Evolutionary conservation across 805 yeast genomes (phyloP).

Genomic region (Cyberlindnera subsufficiens): DNA sequence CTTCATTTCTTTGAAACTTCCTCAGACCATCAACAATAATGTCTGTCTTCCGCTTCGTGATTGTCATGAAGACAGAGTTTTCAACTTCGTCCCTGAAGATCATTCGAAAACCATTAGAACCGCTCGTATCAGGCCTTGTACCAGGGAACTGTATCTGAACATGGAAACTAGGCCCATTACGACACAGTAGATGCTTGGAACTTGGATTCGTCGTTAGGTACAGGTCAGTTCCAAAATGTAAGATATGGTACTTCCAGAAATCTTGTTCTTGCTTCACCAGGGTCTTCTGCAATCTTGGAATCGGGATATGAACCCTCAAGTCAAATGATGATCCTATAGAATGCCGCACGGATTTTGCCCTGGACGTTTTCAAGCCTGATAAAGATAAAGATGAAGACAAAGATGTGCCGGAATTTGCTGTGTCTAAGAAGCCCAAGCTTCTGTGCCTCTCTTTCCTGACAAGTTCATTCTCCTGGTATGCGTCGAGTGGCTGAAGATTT

Average conservation of each 20-base stretch:
- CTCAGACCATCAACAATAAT: slow-evolving; percentile 10
- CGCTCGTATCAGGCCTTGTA: slow-evolving; percentile 1
- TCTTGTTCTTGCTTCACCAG: slow-evolving; percentile 2
- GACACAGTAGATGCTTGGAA: slow-evolving; percentile 47
- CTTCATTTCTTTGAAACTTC: slow-evolving; percentile 5
- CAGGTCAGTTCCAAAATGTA: slow-evolving; percentile 43
- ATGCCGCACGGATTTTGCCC: slow-evolving; percentile 1
- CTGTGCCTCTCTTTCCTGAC: background rate
- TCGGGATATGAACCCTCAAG: background rate
- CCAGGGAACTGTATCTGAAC: slow-evolving; percentile 26
- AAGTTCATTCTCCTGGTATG: slow-evolving; percentile 3
- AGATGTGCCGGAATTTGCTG: too few relatives aligned
- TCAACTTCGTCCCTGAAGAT: slow-evolving; percentile 20
- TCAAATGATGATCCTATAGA: slow-evolving; percentile 10
- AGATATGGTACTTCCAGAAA: slow-evolving; percentile 50
- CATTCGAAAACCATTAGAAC: slow-evolving; percentile 27
- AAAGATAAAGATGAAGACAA: background rate
- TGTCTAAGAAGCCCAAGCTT: background rate
- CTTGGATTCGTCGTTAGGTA: slow-evolving; percentile 68
- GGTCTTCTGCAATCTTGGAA: background rate
- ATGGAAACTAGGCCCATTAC: slow-evolving; percentile 59
- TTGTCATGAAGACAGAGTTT: slow-evolving; percentile 10
- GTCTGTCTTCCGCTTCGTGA: slow-evolving; percentile 10
- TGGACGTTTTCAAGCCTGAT: background rate
- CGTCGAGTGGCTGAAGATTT: slow-evolving; percentile 18